These are phyloP conservation scores for Digitaria exilis DNA, from an alignment of 202 grass and related monocot genomes.

Conservation along the genomic window DNA sequence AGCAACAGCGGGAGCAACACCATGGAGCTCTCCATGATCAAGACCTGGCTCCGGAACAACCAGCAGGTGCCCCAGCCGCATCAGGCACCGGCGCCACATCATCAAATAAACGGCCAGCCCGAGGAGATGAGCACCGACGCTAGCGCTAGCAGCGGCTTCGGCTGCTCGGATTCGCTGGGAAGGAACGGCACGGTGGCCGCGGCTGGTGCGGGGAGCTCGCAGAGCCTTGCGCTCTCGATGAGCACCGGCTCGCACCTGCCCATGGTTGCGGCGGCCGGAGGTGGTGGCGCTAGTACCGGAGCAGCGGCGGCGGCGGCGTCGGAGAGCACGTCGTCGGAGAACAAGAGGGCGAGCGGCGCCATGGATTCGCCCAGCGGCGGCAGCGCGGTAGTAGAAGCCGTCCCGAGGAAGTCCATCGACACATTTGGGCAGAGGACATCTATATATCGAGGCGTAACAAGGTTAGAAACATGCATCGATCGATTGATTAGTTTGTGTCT, in stretches of 20 bases:
- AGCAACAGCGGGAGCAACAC: constrained; percentile 58
- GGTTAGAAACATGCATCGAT: constrained; percentile 37
- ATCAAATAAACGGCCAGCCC: neutral
- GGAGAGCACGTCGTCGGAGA: constrained; percentile 73
- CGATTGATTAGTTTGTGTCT: constrained; percentile 16
- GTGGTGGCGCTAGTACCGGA: constrained; percentile 3
- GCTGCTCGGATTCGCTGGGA: constrained; percentile 42
- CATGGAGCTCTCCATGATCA: constrained; percentile 92
- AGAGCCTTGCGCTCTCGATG: constrained; percentile 85
- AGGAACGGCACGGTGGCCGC: constrained; percentile 48
- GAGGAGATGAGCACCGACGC: constrained; percentile 58
- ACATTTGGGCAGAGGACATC: constrained; percentile 95
- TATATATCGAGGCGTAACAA: constrained; percentile 88
- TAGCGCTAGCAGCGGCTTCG: constrained; percentile 44
- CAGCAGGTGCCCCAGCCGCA: constrained; percentile 39
- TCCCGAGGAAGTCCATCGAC: constrained; percentile 73
- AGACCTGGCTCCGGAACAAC: constrained; percentile 83
- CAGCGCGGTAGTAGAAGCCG: constrained; percentile 50
- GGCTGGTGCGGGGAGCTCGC: constrained; percentile 49
- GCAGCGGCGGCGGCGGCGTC: constrained; percentile 64
- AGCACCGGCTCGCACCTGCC: constrained; percentile 66
- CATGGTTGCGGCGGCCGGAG: constrained; percentile 12
- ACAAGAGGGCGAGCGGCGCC: constrained; percentile 55
- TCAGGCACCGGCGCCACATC: constrained; percentile 22
- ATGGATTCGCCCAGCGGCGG: constrained; percentile 63